These are phyloP conservation scores for Macrocystidia cucumis DNA, from an alignment of 1,284 basidiomycete genomes.

Conservation along the genomic window DNA sequence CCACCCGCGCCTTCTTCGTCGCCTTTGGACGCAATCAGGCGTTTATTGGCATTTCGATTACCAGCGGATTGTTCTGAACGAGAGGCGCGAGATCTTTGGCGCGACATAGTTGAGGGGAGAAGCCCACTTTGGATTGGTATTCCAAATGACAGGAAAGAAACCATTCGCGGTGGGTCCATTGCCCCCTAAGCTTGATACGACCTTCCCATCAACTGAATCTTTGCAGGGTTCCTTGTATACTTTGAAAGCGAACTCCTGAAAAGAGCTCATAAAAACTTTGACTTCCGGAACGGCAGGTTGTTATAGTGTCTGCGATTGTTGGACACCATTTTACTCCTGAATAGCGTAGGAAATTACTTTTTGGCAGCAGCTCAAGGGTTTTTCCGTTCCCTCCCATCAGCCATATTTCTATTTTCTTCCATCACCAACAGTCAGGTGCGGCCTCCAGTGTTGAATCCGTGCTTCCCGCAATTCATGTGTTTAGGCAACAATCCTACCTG, in stretches of 20 bases:
- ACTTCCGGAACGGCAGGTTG: conserved; percentile 80
- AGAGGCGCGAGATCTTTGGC: conserved; percentile 85
- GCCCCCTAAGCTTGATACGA: conserved; percentile 1
- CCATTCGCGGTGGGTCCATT: conserved; percentile 60
- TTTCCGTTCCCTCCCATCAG: conserved; percentile 86
- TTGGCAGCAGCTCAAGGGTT: conserved; percentile 81
- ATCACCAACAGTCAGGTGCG: conserved; percentile 74
- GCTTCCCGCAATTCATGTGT: conserved; percentile 2
- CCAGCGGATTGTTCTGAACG: conserved; percentile 61
- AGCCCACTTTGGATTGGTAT: conserved; percentile 85
- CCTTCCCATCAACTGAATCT: conserved; percentile 1
- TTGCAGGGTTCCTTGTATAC: conserved; percentile 78
- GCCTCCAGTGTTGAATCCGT: not conserved
- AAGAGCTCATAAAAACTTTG: conserved; percentile 88
- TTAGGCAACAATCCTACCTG: conserved; percentile 79
- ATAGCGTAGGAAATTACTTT: conserved; percentile 83
- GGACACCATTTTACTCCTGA: conserved; percentile 6
- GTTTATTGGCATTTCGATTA: conserved; percentile 76
- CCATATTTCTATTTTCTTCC: conserved; percentile 93
- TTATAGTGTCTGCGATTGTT: conserved; percentile 9
- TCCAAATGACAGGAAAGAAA: conserved; percentile 88
- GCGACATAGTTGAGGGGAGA: conserved; percentile 87
- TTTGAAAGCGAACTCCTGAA: conserved; percentile 86
- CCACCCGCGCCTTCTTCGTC: conserved; percentile 51
- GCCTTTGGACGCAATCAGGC: conserved; percentile 63